phyloP scores from a whole-genome alignment of 306 rosid genomes.

The Dalbergia cochinchinensis region DNA sequence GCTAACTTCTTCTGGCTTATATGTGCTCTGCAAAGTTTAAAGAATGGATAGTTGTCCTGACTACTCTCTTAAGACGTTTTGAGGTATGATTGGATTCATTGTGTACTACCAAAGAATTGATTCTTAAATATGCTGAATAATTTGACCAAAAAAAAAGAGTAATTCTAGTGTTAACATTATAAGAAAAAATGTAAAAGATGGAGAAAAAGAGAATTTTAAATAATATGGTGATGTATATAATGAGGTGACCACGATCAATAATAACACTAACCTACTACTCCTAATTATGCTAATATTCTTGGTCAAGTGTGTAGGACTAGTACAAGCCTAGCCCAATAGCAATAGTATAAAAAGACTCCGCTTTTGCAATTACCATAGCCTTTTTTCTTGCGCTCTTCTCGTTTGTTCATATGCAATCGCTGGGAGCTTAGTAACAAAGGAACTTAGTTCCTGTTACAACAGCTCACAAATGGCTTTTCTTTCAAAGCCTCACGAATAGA shows the following conservation, averaged over 20 bases:
- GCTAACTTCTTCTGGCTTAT: conserved; percentile 92
- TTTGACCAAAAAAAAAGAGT: background rate
- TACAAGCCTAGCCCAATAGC: background rate
- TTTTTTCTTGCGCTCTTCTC: background rate
- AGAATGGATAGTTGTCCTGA: conserved; percentile 98
- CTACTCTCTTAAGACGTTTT: conserved; percentile 87
- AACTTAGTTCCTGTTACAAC: too few relatives aligned
- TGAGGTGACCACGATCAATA: background rate
- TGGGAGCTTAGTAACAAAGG: too few relatives aligned
- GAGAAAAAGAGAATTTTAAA: background rate
- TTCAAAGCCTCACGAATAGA: too few relatives aligned
- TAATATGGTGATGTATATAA: background rate
- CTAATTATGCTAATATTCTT: background rate
- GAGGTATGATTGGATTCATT: conserved; percentile 54
- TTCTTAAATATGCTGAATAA: conserved; percentile 19
- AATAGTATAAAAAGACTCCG: background rate
- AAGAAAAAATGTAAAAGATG: conserved; percentile 19
- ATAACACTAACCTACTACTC: background rate
- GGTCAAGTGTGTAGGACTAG: background rate
- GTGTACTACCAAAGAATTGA: background rate
- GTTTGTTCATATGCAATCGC: too few relatives aligned
- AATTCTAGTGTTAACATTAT: background rate
- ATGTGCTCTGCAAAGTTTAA: conserved; percentile 97
- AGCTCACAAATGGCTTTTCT: too few relatives aligned
- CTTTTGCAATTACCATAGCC: background rate